Evolutionary conservation across 2,329 filamentous ascomycete species (phyloP), one percentile per base, ranked within the genome.

Genomic region (Emmonsiellopsis sp.): DNA sequence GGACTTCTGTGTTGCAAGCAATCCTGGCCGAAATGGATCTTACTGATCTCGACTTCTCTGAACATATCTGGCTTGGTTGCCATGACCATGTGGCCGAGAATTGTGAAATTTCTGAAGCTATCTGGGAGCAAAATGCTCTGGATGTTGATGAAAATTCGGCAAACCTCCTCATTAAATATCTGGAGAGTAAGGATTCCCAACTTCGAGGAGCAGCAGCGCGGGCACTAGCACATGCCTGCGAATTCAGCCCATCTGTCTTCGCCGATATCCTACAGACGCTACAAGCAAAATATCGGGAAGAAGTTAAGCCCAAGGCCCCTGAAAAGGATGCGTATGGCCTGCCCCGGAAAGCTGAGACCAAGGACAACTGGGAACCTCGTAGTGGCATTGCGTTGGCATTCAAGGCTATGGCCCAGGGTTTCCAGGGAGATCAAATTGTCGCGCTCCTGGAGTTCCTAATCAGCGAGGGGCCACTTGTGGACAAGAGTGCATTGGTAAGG

Each of bases 81-180:
- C 91, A 98, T 63, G 93, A 98, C 59, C 88, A 95, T 61, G 82
- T 89, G 17, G 82, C 86, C 43, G 91, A 97, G 66, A 97, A 97
- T 62, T 80, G 79, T 7, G 88, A 90, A 45, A 76, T 95, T 51
- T 92, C 87, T 6, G 80, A 78, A 50, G 87, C 92, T 10, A 95
- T 98, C 37, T 98, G 93, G 93, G 89, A 95, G 63, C 93, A 96
- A 64, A 95, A 92, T 65, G 86, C 82, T 6, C 86, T 97, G 56
- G 74, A 85, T 55, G 73, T 92, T 10, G 79, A 81, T 1, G 73
- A 81, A 17, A 77, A 85, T 6, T 80, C 87, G 7, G 82, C 87
- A 6, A 68, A 77, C 54, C 80, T 78, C 60, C 84, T 91, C 64
- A 72, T 95, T 48, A 83, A 84, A 0, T 97, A 95, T 65, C 74